Conservation (phyloP, 352 stramenopile species). For the Globisporangium nodosum region DNA sequence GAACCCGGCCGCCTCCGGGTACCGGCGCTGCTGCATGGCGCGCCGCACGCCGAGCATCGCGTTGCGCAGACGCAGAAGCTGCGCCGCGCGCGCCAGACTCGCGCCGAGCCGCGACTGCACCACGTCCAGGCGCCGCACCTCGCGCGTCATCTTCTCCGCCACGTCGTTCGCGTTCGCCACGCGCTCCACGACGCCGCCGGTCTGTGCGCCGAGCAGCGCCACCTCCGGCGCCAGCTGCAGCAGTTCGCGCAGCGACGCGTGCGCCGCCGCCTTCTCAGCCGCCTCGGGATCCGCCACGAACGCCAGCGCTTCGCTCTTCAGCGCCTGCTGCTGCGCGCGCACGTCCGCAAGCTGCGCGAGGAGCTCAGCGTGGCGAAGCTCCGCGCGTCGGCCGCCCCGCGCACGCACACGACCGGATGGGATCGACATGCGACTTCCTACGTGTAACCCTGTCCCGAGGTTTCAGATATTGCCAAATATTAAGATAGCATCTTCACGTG, state of each 20-base stretch:
- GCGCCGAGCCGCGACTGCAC: conserved; percentile 69
- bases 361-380: conserved; percentile 56
- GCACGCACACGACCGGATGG: no score
- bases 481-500: no score
- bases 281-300: conserved; percentile 37
- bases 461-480: no score
- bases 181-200: conserved; percentile 73
- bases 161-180: conserved; percentile 87
- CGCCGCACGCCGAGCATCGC: conserved; percentile 62
- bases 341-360: conserved; percentile 46
- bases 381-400: conserved; percentile 4
- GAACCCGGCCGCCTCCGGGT: conserved; percentile 64
- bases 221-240: conserved; percentile 59
- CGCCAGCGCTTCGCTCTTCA: conserved; percentile 23
- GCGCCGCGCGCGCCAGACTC: conserved; percentile 54
- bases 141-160: conserved; percentile 84
- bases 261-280: conserved; percentile 47
- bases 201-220: conserved; percentile 66
- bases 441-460: no score
- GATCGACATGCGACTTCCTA: no score
- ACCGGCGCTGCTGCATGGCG: conserved; percentile 69
- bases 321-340: conserved; percentile 32
- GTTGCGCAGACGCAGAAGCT: conserved; percentile 78
- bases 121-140: conserved; percentile 77
- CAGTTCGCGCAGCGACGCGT: conserved; percentile 44